Evolutionary conservation across 2,329 filamentous ascomycete species (phyloP).

Genomic region (Pseudogymnoascus sp.): DNA sequence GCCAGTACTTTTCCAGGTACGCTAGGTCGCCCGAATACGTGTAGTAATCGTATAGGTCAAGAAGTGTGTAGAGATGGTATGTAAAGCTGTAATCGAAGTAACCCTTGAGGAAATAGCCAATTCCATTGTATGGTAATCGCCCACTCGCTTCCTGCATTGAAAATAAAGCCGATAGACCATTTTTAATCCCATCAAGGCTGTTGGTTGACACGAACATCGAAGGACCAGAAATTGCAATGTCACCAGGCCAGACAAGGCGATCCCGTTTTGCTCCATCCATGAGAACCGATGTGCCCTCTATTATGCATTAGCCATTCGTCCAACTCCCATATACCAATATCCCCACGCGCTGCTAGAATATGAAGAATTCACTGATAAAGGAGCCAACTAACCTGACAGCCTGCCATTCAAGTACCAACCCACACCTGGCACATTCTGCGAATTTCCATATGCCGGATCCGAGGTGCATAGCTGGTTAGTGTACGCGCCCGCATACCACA

Average conservation of each 20-base stretch:
- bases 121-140: slow-evolving; percentile 44
- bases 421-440: slow-evolving; percentile 12
- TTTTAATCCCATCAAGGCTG: slow-evolving; percentile 43
- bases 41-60: slow-evolving; percentile 52
- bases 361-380: not conserved
- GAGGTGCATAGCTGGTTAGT: slow-evolving; percentile 27
- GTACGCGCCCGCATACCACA: slow-evolving; percentile 33
- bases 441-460: slow-evolving; percentile 19
- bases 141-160: slow-evolving; percentile 31
- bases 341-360: not conserved
- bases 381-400: not conserved
- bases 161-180: slow-evolving; percentile 43
- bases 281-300: slow-evolving; percentile 22
- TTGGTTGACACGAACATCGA: slow-evolving; percentile 47
- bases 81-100: slow-evolving; percentile 39
- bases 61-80: slow-evolving; percentile 52
- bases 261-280: slow-evolving; percentile 49
- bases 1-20: slow-evolving; percentile 42
- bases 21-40: slow-evolving; percentile 46
- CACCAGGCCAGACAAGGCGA: slow-evolving; percentile 50
- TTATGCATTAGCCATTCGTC: not conserved
- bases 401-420: not conserved
- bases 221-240: slow-evolving; percentile 50
- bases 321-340: not conserved
- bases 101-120: slow-evolving; percentile 24